phyloP scores from a whole-genome alignment of 495 filamentous ascomycete genomes.

The Lophium mytilinum region DNA sequence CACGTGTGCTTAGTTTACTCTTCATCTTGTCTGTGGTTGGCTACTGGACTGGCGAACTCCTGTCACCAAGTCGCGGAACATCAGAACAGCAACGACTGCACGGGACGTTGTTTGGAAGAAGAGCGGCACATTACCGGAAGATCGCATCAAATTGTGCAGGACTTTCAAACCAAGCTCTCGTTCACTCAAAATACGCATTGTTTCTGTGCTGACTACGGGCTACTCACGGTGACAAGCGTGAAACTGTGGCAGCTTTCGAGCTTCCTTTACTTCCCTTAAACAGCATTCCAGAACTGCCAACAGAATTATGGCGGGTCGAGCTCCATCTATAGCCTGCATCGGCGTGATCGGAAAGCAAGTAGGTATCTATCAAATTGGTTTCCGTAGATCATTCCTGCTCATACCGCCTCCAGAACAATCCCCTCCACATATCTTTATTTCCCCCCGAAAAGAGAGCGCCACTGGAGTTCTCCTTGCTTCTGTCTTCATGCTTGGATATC shows the following conservation, averaged over 20 bases:
- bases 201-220: no score
- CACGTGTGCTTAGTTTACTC: neutral
- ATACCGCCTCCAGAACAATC: slow-evolving; percentile 68
- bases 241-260: neutral
- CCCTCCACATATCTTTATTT: slow-evolving; percentile 86
- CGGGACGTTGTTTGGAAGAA: no score
- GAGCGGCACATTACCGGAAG: no score
- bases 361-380: slow-evolving; percentile 15
- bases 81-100: no score
- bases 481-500: slow-evolving; percentile 85
- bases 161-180: no score
- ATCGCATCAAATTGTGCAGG: no score
- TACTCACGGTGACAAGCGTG: no score
- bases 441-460: slow-evolving; percentile 53
- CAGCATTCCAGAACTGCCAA: neutral
- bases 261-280: neutral
- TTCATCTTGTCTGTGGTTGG: neutral
- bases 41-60: neutral
- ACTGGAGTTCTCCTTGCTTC: slow-evolving; percentile 84
- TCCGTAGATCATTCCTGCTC: neutral
- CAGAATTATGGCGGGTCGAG: slow-evolving; percentile 18
- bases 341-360: slow-evolving; percentile 90
- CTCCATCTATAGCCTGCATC: slow-evolving; percentile 78
- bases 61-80: no score
- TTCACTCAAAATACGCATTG: no score